Percentiles rank a stretch among this genome's conserved stretches.
phyloP scores from a whole-genome alignment of 371 early-diverging fungal species.

The Mortierella sp. region DNA sequence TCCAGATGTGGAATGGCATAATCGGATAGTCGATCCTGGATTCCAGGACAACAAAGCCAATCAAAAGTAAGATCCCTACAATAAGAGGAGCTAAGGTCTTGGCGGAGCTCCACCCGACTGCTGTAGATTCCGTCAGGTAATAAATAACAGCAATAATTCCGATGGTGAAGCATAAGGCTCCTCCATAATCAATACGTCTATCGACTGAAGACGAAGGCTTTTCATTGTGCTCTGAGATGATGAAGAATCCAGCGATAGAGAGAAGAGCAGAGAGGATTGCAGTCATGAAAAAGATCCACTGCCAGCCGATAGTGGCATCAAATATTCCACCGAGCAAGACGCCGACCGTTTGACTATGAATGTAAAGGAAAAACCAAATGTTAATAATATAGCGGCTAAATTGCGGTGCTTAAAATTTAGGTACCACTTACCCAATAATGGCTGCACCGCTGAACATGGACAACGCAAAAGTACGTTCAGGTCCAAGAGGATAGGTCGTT shows the following conservation, averaged over 20 bases:
- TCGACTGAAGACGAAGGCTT: slow-evolving; percentile 6
- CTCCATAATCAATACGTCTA: slow-evolving; percentile 28
- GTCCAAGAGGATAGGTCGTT: slow-evolving; percentile 31
- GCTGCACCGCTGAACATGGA: slow-evolving; percentile 48
- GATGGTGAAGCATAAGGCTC: slow-evolving; percentile 17
- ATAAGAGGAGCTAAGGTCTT: slow-evolving; percentile 49
- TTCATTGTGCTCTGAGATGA: slow-evolving; percentile 38
- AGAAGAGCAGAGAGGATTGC: slow-evolving; percentile 46
- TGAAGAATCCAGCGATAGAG: slow-evolving; percentile 49
- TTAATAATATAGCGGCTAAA: background rate
- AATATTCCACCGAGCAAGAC: slow-evolving; percentile 59
- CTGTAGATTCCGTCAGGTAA: slow-evolving; percentile 53
- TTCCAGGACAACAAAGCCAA: slow-evolving; percentile 52
- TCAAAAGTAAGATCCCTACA: slow-evolving; percentile 45
- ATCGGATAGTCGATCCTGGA: slow-evolving; percentile 43
- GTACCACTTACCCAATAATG: slow-evolving; percentile 19
- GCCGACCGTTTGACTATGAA: slow-evolving; percentile 30
- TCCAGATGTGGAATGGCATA: slow-evolving; percentile 56
- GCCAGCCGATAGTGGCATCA: slow-evolving; percentile 57
- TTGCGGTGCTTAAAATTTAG: background rate
- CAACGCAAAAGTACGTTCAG: slow-evolving; percentile 47
- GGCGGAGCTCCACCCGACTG: slow-evolving; percentile 50
- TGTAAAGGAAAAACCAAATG: background rate
- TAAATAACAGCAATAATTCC: slow-evolving; percentile 58
- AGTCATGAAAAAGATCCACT: slow-evolving; percentile 60